Percentiles rank a stretch among this genome's conserved stretches.
phyloP scores from a whole-genome alignment of 805 yeast genomes.

The Diddensiella transvaalensis region DNA sequence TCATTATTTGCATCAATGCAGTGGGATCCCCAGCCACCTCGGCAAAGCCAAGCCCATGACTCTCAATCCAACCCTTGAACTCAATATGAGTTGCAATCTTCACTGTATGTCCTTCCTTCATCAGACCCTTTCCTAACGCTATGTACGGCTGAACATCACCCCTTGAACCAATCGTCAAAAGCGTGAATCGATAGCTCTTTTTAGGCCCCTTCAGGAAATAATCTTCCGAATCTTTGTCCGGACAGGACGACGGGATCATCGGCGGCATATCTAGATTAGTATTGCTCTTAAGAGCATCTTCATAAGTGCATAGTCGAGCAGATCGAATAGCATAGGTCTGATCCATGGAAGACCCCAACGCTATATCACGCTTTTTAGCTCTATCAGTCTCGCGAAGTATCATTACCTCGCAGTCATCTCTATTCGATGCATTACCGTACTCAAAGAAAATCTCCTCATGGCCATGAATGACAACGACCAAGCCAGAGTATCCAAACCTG shows the following conservation, averaged over 20 bases:
- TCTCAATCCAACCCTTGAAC: slow-evolving; percentile 68
- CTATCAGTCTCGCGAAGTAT: slow-evolving; percentile 49
- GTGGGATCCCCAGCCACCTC: slow-evolving; percentile 91
- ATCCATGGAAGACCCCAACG: slow-evolving; percentile 8
- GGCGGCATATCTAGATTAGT: slow-evolving; percentile 21
- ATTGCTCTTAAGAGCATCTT: slow-evolving; percentile 41
- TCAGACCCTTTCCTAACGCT: slow-evolving; percentile 76
- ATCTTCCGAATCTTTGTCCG: slow-evolving; percentile 3
- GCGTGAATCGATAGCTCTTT: slow-evolving; percentile 54
- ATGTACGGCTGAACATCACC: slow-evolving; percentile 98
- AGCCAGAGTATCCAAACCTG: slow-evolving; percentile 63
- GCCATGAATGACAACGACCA: slow-evolving; percentile 66
- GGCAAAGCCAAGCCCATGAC: slow-evolving; percentile 63
- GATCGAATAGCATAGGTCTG: slow-evolving; percentile 36
- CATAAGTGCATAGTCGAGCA: slow-evolving; percentile 64
- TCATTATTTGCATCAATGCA: slow-evolving; percentile 88
- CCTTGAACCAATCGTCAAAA: slow-evolving; percentile 88
- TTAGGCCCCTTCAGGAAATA: slow-evolving; percentile 44
- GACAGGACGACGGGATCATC: slow-evolving; percentile 7
- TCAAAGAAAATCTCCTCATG: slow-evolving; percentile 76
- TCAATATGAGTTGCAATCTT: slow-evolving; percentile 84
- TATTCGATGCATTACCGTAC: slow-evolving; percentile 39
- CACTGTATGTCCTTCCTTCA: slow-evolving; percentile 77
- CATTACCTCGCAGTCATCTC: slow-evolving; percentile 67
- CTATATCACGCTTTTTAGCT: slow-evolving; percentile 10